A percentile compares a stretch with the other conserved stretches of the same genome.
phyloP scores from a whole-genome alignment of 208 protist species.

The Herpetomonas samuelpessoai region DNA sequence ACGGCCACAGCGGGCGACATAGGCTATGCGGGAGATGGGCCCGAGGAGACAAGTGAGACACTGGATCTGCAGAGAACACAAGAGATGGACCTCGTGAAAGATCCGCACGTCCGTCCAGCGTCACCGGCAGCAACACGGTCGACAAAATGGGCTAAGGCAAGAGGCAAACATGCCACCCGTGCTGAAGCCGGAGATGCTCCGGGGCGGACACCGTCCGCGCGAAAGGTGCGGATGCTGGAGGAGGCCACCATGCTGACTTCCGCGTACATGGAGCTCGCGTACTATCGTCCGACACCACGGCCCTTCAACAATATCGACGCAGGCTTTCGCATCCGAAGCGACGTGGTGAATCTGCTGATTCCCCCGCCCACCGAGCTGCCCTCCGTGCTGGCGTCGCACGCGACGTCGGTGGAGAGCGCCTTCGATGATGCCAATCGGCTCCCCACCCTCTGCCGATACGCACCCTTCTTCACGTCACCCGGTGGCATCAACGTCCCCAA shows the following conservation, averaged over 20 bases:
- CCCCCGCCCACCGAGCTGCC: slow-evolving; percentile 7
- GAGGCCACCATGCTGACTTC: slow-evolving; percentile 56
- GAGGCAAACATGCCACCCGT: too few relatives aligned
- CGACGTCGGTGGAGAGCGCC: neutral
- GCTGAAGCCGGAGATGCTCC: neutral
- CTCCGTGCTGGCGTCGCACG: neutral
- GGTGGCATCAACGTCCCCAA: slow-evolving; percentile 97
- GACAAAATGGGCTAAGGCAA: too few relatives aligned
- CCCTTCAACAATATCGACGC: slow-evolving; percentile 24
- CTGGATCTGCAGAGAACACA: too few relatives aligned
- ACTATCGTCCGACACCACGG: slow-evolving; percentile 21
- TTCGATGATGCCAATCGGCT: neutral
- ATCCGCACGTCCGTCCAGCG: neutral
- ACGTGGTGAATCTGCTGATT: slow-evolving; percentile 5
- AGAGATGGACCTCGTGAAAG: neutral
- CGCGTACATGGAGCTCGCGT: slow-evolving; percentile 83
- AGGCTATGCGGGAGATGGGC: neutral
- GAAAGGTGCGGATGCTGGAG: slow-evolving; percentile 17
- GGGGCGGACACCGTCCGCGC: neutral
- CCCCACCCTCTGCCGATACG: slow-evolving; percentile 56
- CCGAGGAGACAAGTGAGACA: neutral
- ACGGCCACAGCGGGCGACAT: neutral
- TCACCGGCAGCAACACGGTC: too few relatives aligned
- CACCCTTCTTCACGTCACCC: slow-evolving; percentile 56
- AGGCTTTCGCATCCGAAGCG: slow-evolving; percentile 32